Evolutionary conservation across 192 early-diverging fungal genomes (phyloP).

Genomic region (Tieghemiomyces parasiticus): DNA sequence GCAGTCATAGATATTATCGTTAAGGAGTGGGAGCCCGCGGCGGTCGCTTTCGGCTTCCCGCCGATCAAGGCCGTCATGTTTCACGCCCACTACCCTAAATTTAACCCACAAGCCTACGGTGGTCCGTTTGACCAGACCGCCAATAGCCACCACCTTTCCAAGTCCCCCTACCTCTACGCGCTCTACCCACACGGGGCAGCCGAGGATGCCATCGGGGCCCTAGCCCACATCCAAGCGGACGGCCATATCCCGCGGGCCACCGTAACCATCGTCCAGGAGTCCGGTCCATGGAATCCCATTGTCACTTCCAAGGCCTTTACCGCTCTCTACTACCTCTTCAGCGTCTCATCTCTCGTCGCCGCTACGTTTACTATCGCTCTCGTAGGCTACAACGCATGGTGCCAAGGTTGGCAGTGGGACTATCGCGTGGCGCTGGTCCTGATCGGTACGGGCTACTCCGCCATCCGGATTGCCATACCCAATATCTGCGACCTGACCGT

Average conservation of each 20-base stretch:
- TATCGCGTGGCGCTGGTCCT: neutral
- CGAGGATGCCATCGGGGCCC: neutral
- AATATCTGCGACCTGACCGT: neutral
- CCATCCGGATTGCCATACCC: neutral
- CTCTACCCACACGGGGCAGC: neutral
- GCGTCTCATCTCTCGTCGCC: neutral
- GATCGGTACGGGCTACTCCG: neutral
- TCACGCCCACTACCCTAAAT: neutral
- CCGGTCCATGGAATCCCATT: neutral
- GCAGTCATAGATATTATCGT: neutral
- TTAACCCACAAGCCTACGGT: neutral
- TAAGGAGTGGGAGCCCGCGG: neutral
- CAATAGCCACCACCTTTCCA: neutral
- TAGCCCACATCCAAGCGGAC: neutral
- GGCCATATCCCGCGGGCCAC: neutral
- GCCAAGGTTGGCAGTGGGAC: neutral
- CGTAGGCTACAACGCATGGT: neutral
- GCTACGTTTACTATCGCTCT: neutral
- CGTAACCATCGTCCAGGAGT: neutral
- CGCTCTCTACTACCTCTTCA: neutral
- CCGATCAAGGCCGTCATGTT: neutral
- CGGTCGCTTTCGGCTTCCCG: neutral
- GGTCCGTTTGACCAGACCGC: neutral
- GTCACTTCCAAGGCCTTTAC: neutral
- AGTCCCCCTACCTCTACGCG: neutral